Evolutionary conservation across 768 basidiomycete species (phyloP), one percentile per base, ranked within the genome.

Genomic region (Agrocybe pediades): DNA sequence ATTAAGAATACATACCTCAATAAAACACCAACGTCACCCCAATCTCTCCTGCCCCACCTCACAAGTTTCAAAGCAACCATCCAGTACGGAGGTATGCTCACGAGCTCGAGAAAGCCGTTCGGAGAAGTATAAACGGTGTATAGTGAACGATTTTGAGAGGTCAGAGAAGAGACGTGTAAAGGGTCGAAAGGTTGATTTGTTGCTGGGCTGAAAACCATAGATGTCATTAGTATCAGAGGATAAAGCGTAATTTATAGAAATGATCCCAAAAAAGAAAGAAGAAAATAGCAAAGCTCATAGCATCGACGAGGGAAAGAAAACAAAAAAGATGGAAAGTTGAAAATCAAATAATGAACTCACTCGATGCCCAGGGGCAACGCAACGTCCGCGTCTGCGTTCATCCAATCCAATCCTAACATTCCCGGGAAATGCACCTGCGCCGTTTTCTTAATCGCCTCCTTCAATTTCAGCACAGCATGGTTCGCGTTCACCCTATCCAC

Each of bases 301-400:
- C 40, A n/a, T 6, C 17, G 21, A 47, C 20, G 16, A 19, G 21
- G 9, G 15, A 11, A 21, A 17, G 25, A 30, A n/a, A 19, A 50
- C 8, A 45, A 20, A 54, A 33, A 27, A 43, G 47, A 23, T 29
- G 43, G 48, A 46, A 20, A 23, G 42, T 29, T 51, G 29, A 30
- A 30, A 30, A 30, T 30, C 6, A 30, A 30, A 30, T 7, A 15
- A 30, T 6, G 29, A 9, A 78, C 85, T 68, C 62, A 87, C 84
- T 85, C 82, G 54, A 70, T 65, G n/a, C 82, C 80, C 78, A 85
- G 79, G 16, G 88, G 87, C 44, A 90, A 73, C 2, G 87, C 84
- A 15, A 87, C 75, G 57, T 90, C 88, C 0, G 88, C 84, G 57
- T 87, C 84, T 3, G 83, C 79, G 52, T 89, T 89, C 87, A 90